These are phyloP conservation scores for Populus hybrid DNA, from an alignment of 441 rosid genomes.

Conservation along the genomic window DNA sequence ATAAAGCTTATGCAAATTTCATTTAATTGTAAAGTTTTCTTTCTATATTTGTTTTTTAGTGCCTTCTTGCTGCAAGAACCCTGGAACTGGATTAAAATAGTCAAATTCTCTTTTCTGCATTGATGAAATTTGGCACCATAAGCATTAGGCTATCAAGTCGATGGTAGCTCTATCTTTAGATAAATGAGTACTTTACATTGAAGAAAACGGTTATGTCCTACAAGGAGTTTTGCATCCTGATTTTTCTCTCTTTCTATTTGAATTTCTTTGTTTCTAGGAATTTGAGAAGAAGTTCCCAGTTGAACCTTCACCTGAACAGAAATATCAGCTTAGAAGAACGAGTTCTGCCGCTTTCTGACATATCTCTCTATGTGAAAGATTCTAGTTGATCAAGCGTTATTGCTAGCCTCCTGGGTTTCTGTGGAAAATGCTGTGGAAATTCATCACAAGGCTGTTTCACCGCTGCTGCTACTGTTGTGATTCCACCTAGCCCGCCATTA, in stretches of 20 bases:
- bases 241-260: neutral
- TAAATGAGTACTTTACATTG: neutral
- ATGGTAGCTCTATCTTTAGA: neutral
- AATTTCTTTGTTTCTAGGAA: constrained; percentile 28
- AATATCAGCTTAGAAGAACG: constrained; percentile 52
- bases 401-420: neutral
- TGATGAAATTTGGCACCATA: neutral
- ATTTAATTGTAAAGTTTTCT: neutral
- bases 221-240: neutral
- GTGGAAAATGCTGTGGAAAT: neutral
- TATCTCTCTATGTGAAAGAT: neutral
- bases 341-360: constrained; percentile 43
- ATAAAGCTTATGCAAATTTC: neutral
- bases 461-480: neutral
- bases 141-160: neutral
- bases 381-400: constrained; percentile 3
- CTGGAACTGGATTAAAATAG: neutral
- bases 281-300: constrained; percentile 30
- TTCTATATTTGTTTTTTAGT: neutral
- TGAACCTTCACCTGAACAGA: constrained; percentile 26
- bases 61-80: neutral
- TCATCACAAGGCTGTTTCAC: neutral
- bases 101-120: neutral
- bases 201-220: neutral
- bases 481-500: neutral